Evolutionary conservation across 2,329 filamentous ascomycete species (phyloP), one percentile per base, ranked within the genome.

Genomic region (Lachnellula subtilissima): DNA sequence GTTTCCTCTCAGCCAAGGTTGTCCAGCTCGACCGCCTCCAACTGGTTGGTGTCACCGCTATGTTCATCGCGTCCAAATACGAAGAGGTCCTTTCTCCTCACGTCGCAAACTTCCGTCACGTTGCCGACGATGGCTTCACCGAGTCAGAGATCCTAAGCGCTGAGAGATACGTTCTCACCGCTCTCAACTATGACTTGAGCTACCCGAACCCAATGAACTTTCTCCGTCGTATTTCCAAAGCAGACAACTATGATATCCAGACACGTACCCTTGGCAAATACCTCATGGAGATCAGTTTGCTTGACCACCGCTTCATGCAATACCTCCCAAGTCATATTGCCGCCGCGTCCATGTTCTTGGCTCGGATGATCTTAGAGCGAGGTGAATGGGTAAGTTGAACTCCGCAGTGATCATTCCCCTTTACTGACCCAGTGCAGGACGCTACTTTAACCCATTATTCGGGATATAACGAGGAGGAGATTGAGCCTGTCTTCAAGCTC

Each of bases 181-280:
- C 91, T 5, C 83, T 99, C 59, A 88, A 97, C 76, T 99, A 97
- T 73, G 93, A 99, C 71, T 85, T 99, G 62, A 97, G 92, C 78
- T 99, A 97, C 71, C 94, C 94, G 55, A 99, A 99, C 75, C 94
- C 94, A 22, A 99, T 99, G 94, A 99, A 99, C 82, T 99, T 99
- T 78, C 84, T 99, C 59, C 90, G 94, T 63, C 89, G 95, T 65
- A 96, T 99, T 74, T 97, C 93, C 60, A 99, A 99, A 80, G 95
- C 94, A 69, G 95, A 99, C 77, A 94, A 96, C 79, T 99, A 99
- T 76, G 93, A 99, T 74, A 96, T 97, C 68, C 91, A 97, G 73
- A 96, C 92, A 59, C 89, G 94, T 67, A 99, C 94, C 48, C 84
- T 99, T 58, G 94, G 91, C 73, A 99, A 99, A 77, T 99, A 97